Conservation (phyloP, 1,284 basidiomycete species). For the Inonotus obliquus region DNA sequence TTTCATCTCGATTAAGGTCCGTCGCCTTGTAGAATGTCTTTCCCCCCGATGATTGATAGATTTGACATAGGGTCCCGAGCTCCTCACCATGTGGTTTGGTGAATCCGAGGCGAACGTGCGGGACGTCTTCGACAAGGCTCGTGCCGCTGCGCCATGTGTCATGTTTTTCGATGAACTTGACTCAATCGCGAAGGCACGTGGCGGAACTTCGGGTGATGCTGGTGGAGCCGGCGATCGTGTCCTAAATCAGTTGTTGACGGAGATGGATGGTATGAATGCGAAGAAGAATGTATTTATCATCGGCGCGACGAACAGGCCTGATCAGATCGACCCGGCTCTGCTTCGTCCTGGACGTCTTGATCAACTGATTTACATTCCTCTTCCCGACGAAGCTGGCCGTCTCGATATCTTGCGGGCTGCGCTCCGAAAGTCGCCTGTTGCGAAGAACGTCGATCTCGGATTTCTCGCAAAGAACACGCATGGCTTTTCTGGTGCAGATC, state of each 20-base stretch:
- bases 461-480: conserved; percentile 95
- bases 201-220: conserved; percentile 69
- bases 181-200: conserved; percentile 96
- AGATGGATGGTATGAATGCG: conserved; percentile 99
- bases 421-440: conserved; percentile 90
- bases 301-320: conserved; percentile 98
- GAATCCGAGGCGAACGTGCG: conserved; percentile 99
- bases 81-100: conserved; percentile 99
- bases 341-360: conserved; percentile 98
- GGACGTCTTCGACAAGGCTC: conserved; percentile 99
- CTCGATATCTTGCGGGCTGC: conserved; percentile 88
- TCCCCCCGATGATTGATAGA: conserved; percentile 13
- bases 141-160: conserved; percentile 97
- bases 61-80: conserved; percentile 78
- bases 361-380: conserved; percentile 89
- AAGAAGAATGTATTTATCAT: conserved; percentile 99
- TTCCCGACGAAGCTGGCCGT: conserved; percentile 91
- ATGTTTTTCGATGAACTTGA: conserved; percentile 99
- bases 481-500: conserved; percentile 98
- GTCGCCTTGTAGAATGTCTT: conserved; percentile 14
- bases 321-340: conserved; percentile 96
- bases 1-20: conserved; percentile 90
- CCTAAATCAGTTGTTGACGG: conserved; percentile 94
- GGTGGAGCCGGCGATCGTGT: conserved; percentile 98
- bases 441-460: conserved; percentile 78